Evolutionary conservation across 768 basidiomycete species (phyloP).

Genomic region (Tephrocybe rancida): DNA sequence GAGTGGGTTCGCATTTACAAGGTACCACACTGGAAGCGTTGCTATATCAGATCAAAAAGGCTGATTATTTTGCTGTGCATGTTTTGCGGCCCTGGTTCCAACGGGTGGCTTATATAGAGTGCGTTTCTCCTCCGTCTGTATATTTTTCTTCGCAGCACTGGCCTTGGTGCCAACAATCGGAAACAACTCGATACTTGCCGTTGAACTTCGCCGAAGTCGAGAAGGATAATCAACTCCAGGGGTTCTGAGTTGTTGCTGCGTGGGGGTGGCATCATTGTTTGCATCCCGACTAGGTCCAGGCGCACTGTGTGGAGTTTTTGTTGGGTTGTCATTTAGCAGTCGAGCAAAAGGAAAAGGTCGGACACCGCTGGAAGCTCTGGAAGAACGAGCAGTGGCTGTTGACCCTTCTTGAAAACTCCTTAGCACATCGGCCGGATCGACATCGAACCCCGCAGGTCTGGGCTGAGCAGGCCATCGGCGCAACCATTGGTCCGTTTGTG

Average conservation of each 20-base stretch:
- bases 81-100: constrained; percentile 27
- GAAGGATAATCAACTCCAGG: too few relatives aligned
- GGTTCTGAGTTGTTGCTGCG: constrained; percentile 5
- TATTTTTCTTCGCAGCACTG: constrained; percentile 32
- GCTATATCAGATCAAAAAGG: too few relatives aligned
- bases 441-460: not conserved
- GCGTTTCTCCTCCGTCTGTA: constrained; percentile 31
- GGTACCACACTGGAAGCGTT: too few relatives aligned
- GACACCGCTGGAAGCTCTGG: constrained; percentile 3
- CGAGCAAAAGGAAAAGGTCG: not conserved
- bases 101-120: constrained; percentile 37
- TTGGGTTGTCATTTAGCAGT: not conserved
- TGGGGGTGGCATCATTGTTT: not conserved
- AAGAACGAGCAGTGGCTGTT: not conserved
- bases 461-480: constrained; percentile 1
- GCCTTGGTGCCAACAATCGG: constrained; percentile 40
- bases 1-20: not conserved
- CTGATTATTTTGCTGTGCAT: too few relatives aligned
- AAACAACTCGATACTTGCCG: constrained; percentile 31
- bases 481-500: constrained; percentile 19
- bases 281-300: constrained; percentile 2
- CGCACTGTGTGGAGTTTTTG: not conserved
- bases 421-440: constrained; percentile 10
- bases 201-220: constrained; percentile 5
- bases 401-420: constrained; percentile 6